A percentile compares a stretch with the other conserved stretches of the same genome.
Evolutionary conservation across 371 early-diverging fungal species (phyloP).

Genomic region (Entomophthora muscae): DNA sequence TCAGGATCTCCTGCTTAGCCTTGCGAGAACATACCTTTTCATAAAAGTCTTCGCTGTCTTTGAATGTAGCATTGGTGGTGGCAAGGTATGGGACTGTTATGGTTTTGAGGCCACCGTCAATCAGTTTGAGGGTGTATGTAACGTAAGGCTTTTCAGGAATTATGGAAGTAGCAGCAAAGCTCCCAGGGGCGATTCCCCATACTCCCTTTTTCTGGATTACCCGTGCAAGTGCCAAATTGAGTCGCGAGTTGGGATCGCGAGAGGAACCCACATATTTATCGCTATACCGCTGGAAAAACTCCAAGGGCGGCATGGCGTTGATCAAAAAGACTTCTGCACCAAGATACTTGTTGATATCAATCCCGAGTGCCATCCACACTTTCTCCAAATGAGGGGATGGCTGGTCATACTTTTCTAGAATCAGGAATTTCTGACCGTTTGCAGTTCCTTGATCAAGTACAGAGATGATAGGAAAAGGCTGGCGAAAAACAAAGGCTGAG

Average conservation of each 20-base stretch:
- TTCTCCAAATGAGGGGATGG: not conserved
- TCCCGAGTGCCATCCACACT: not conserved
- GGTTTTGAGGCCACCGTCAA: not conserved
- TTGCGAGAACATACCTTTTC: not conserved
- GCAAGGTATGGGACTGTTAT: slow-evolving; percentile 1
- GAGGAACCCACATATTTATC: slow-evolving; percentile 1
- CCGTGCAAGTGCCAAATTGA: not conserved
- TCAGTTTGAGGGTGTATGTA: not conserved
- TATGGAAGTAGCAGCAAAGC: not conserved
- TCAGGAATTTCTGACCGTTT: not conserved
- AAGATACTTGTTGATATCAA: not conserved
- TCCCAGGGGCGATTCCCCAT: slow-evolving; percentile 4
- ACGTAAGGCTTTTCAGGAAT: not conserved
- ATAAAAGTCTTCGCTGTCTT: not conserved
- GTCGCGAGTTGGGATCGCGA: slow-evolving; percentile 1
- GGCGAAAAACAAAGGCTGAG: not conserved
- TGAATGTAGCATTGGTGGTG: not conserved
- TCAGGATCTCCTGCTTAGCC: not conserved
- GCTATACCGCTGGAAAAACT: not conserved
- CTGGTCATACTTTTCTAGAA: not conserved
- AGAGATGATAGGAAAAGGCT: slow-evolving; percentile 2
- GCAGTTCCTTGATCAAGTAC: not conserved
- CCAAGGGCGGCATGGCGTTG: not conserved
- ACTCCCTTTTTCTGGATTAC: not conserved
- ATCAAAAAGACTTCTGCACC: slow-evolving; percentile 6